Evolutionary conservation across 1,284 basidiomycete species (phyloP), one percentile per base, ranked within the genome.

Genomic region (Malassezia restricta): DNA sequence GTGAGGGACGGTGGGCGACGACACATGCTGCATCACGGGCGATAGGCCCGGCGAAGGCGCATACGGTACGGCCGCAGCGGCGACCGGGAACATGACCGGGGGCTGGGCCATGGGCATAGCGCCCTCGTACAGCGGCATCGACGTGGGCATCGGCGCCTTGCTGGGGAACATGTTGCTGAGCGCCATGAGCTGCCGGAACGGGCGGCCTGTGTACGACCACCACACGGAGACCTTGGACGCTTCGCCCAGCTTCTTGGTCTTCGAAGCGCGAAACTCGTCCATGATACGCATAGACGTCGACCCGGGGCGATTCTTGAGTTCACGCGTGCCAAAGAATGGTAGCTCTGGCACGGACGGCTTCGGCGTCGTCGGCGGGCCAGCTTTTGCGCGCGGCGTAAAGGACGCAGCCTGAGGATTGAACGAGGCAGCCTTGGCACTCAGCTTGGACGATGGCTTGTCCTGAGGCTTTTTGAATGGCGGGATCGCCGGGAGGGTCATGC

Each of bases 251-350:
- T 87, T 88, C 71, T 80, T 80, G 65, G 83, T 81, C 76, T 89
- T 88, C 79, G 88, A 91, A 27, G 89, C 87, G 75, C 90, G 92
- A 74, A 94, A 95, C 66, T 94, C 90, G 64, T 91, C 86, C 75
- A 89, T 86, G 65, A 89, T 79, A 68, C 87, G 84, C 40, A 88
- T 81, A 17, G 80, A 53, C 11, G 52, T 48, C 2, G 55, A 40
- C 32, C 27, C 6, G 76, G 74, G 40, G 75, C 85, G 84, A 78
- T 87, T 87, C 72, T 84, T 80, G 37, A 75, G 71, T 24, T 78
- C 74, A 35, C 83, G 82, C 38, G 81, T 78, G 45, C 86, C 86
- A 73, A 91, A 94, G 83, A 94, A 95, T 9, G 85, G 83, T 69
- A 91, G 88, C 14, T 81, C 78, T 2, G 79, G 55, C 17, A 62